Base-by-base conservation (phyloP, 441 rosid genomes). In the Eutrema salsugineum region DNA sequence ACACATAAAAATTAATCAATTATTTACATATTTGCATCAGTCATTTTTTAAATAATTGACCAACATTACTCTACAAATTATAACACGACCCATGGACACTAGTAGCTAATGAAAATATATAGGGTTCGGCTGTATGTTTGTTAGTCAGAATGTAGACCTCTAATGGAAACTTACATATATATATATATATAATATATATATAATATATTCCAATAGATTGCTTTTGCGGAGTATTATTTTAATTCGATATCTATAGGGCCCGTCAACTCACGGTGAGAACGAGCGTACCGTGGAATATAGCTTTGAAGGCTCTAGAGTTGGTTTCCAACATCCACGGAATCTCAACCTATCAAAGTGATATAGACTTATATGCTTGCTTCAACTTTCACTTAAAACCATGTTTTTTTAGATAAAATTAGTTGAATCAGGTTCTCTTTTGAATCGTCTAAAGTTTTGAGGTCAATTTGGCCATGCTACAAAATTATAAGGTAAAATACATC, bases 261-360 rank as follows among this genome's bases (percentile, higher is more conserved):
- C n/a, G 66, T 73, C 43, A 24, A 28, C 10, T 36, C 44, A 17
- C 46, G 11, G 20, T 38, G 66, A 11, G 50, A 42, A 62, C 1
- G 5, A 36, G 27, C 35, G 19, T 68, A 53, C 44, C 24, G 2
- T 54, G 54, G 74, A 68, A 75, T 75, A 74, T 55, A 56, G 67
- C 56, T 58, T 59, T 67, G 73, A 50, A 61, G 35, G 3, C 57
- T 74, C 73, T 63, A 62, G 60, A 69, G 16, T 46, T 68, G 27
- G 64, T 27, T 61, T 68, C 65, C 69, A 47, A 11, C 67, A 75
- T 68, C 43, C 20, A 75, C 12, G 57, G 53, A 75, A 54, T 75
- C 65, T 75, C 51, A 61, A 20, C 59, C 46, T 46, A 53, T 19
- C 51, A 68, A 68, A 75, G 74, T 57, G 72, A 75, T 10, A 24